Evolutionary conservation across 176 grass and related monocot genomes (phyloP).

Genomic region (Cenchrus fungigraminus): DNA sequence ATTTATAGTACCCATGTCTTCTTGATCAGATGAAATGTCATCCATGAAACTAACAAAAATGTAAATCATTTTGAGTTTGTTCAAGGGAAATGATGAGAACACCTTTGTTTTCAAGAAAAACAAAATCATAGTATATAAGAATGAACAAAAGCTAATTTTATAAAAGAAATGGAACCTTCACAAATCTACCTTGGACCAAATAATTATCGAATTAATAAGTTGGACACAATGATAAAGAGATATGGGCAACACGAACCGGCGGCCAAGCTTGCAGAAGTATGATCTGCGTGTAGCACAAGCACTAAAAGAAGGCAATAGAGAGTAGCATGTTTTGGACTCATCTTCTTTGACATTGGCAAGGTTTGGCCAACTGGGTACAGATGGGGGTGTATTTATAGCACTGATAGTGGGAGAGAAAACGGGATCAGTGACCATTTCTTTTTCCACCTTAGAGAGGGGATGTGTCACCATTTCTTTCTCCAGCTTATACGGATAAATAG

Average conservation of each 20-base stretch:
- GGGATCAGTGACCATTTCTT: neutral
- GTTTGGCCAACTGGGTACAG: neutral
- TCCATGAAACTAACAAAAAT: neutral
- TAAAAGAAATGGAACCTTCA: neutral
- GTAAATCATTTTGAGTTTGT: neutral
- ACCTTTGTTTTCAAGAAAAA: too few relatives aligned
- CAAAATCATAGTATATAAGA: neutral
- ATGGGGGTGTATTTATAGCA: neutral
- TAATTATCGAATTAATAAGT: neutral
- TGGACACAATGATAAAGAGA: neutral
- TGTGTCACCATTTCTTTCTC: neutral
- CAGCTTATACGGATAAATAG: neutral
- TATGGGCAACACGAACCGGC: neutral
- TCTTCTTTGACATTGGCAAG: neutral
- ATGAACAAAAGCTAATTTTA: neutral
- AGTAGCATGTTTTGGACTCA: neutral
- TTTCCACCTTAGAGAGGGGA: neutral
- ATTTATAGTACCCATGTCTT: neutral
- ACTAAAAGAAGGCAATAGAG: neutral
- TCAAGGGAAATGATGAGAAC: neutral
- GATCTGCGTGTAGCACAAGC: neutral
- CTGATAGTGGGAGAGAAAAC: neutral
- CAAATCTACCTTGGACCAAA: neutral
- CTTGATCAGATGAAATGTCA: neutral
- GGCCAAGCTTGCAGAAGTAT: neutral